Evolutionary conservation across 805 yeast species (phyloP), one percentile per base, ranked within the genome.

Genomic region (Pichia paraexigua): DNA sequence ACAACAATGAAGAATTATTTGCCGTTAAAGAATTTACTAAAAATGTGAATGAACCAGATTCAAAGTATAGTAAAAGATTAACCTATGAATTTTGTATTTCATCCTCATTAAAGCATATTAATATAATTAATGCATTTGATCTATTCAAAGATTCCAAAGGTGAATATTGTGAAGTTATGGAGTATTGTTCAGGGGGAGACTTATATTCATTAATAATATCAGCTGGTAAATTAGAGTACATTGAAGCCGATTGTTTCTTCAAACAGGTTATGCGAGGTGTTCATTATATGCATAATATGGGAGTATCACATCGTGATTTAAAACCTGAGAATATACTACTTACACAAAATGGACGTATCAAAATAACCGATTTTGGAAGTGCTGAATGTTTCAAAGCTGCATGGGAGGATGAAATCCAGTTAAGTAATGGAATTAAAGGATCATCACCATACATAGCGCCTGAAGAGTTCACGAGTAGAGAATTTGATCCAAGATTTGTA

Each of bases 401-500:
- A 0, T 86, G 92, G 94, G 94, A 86, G 60, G 74, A 73, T 37
- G 83, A 76, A 28, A 76, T 87, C 45, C 89, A 83, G 63, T 63
- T 82, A 37, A 79, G 86, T 61, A 82, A 80, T 46, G 95, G 95
- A 6, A 74, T 87, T 8, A 84, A 90, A 67, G 97, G 96, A 10
- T 84, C 94, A 0, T 80, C 86, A 9, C 96, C 96, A 2, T 89
- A 89, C 65, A 87, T 90, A 61, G 95, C 96, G 0, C 96, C 97
- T 0, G 97, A 89, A 67, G 94, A 85, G 58, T 85, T 82, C 65
- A 72, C 77, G 2, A 69, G 64, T 53, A 70, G 76, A 41, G 82
- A 80, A 60, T 89, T 87, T 66, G 96, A 89, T 67, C 86, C 95
- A 2, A 69, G 96, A 51, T 76, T 85, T 37, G 85, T 86, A 8